A percentile compares a stretch with the other conserved stretches of the same genome.
Conservation (phyloP, 768 basidiomycete species). For the Phylloporus arenicola region DNA sequence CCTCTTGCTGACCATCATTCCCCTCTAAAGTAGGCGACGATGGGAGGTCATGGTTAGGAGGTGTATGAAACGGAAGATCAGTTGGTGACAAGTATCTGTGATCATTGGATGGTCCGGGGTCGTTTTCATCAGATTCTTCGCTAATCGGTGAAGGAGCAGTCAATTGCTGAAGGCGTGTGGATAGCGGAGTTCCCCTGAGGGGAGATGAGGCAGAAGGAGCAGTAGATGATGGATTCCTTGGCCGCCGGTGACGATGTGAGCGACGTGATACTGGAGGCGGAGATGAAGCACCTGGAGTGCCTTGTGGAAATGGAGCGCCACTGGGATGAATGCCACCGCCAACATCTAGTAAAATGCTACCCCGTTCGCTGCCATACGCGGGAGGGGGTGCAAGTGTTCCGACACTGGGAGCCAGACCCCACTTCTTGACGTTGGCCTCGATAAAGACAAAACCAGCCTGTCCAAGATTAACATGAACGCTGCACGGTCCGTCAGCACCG, state of each 20-base stretch:
- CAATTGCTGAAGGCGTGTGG: conserved; percentile 42
- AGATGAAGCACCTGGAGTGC: conserved; percentile 44
- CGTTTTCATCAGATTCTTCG: conserved; percentile 50
- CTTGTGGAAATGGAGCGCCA: conserved; percentile 38
- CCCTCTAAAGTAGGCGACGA: conserved; percentile 29
- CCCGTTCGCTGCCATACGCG: conserved; percentile 94
- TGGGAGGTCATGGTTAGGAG: conserved; percentile 46
- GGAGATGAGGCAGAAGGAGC: conserved; percentile 59
- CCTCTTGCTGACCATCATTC: conserved; percentile 21
- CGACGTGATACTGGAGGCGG: conserved; percentile 43
- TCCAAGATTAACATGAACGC: conserved; percentile 94
- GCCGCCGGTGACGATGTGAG: conserved; percentile 56
- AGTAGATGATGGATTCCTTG: conserved; percentile 35
- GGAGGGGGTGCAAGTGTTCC: conserved; percentile 97
- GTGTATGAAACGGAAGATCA: conserved; percentile 56
- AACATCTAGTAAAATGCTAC: conserved; percentile 91
- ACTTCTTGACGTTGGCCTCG: conserved; percentile 99
- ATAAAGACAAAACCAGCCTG: conserved; percentile 99
- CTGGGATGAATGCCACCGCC: conserved; percentile 41
- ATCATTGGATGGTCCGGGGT: conserved; percentile 47
- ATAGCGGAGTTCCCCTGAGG: conserved; percentile 47
- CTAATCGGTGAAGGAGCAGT: conserved; percentile 60
- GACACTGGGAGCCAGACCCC: conserved; percentile 96
- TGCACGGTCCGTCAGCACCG: conserved; percentile 94
- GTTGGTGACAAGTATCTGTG: conserved; percentile 57